A percentile compares a stretch with the other conserved stretches of the same genome.
These are phyloP conservation scores for Dryadomyces quercus-mongolicae DNA, from an alignment of 2,329 filamentous ascomycete genomes.

Conservation along the genomic window DNA sequence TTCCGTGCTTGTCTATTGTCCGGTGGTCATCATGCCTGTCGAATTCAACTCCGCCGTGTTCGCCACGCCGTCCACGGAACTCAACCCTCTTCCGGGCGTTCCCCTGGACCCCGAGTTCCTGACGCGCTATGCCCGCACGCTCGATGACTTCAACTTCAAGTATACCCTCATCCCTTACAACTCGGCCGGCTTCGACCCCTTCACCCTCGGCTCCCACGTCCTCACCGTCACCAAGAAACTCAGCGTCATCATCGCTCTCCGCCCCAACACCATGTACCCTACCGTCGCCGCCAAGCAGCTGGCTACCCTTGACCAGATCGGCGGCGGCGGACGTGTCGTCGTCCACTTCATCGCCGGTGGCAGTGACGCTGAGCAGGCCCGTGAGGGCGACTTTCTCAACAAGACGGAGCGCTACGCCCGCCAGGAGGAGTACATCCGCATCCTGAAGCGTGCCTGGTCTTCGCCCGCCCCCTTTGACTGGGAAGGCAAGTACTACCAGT, in stretches of 20 bases:
- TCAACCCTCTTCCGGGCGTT: constrained; percentile 38
- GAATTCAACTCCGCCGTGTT: constrained; percentile 48
- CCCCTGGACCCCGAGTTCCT: constrained; percentile 42
- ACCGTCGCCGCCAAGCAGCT: constrained; percentile 51
- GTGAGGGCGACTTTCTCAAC: constrained; percentile 45
- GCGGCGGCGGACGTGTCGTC: constrained; percentile 38
- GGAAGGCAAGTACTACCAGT: constrained; percentile 46
- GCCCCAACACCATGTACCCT: constrained; percentile 49
- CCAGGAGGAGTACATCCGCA: constrained; percentile 49
- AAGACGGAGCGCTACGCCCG: constrained; percentile 47
- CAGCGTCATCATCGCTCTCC: constrained; percentile 48
- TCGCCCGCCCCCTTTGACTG: constrained; percentile 47
- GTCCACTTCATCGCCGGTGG: constrained; percentile 52
- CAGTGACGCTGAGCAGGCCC: constrained; percentile 46
- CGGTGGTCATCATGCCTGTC: constrained; percentile 23
- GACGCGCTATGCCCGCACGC: constrained; percentile 39
- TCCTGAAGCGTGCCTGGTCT: constrained; percentile 45
- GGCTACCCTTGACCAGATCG: constrained; percentile 48
- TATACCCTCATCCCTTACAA: constrained; percentile 50
- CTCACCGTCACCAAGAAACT: constrained; percentile 43
- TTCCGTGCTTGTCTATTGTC: too few relatives aligned
- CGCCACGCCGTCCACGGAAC: constrained; percentile 43
- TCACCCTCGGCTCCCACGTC: constrained; percentile 47
- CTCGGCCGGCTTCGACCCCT: constrained; percentile 42
- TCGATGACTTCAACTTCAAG: constrained; percentile 49